phyloP scores from a whole-genome alignment of 176 grass and related monocot genomes.

The Musa troglodytarum region DNA sequence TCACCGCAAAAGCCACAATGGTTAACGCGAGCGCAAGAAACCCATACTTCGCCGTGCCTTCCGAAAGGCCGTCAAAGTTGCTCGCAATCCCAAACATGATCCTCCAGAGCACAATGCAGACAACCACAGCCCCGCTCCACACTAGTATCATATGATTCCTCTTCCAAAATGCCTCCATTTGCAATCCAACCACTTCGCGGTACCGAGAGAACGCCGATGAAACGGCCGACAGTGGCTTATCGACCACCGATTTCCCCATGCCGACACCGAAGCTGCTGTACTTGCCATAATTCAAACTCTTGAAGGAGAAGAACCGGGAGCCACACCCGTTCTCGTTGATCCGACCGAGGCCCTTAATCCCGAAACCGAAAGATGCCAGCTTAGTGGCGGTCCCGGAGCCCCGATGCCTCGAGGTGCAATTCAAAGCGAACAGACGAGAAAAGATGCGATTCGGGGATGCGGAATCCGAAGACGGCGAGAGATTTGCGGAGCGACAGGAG shows the following conservation, averaged over 20 bases:
- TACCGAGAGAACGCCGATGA: slow-evolving; percentile 45
- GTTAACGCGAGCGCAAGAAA: slow-evolving; percentile 88
- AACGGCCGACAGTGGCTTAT: slow-evolving; percentile 39
- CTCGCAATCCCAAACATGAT: slow-evolving; percentile 85
- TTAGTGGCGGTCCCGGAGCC: slow-evolving; percentile 13
- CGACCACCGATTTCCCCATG: slow-evolving; percentile 25
- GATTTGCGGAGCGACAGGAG: not conserved
- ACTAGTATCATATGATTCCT: slow-evolving; percentile 70
- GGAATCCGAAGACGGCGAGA: slow-evolving; percentile 8
- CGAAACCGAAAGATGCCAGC: slow-evolving; percentile 38
- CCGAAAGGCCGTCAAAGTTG: slow-evolving; percentile 85
- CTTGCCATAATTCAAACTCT: slow-evolving; percentile 14
- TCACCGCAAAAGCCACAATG: slow-evolving; percentile 79
- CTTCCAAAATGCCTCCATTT: slow-evolving; percentile 85
- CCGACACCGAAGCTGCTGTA: not conserved
- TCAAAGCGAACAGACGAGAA: slow-evolving; percentile 16
- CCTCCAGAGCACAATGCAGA: slow-evolving; percentile 81
- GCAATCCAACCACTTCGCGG: slow-evolving; percentile 51
- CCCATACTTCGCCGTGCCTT: slow-evolving; percentile 95
- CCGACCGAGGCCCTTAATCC: slow-evolving; percentile 45
- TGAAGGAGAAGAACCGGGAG: slow-evolving; percentile 12
- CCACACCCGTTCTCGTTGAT: slow-evolving; percentile 7
- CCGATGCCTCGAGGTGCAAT: slow-evolving; percentile 19
- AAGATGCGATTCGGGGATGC: slow-evolving; percentile 14
- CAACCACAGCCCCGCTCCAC: slow-evolving; percentile 43